Base-by-base conservation (phyloP, 108 stramenopile genomes). In the Mayamaea pseudoterrestris region DNA sequence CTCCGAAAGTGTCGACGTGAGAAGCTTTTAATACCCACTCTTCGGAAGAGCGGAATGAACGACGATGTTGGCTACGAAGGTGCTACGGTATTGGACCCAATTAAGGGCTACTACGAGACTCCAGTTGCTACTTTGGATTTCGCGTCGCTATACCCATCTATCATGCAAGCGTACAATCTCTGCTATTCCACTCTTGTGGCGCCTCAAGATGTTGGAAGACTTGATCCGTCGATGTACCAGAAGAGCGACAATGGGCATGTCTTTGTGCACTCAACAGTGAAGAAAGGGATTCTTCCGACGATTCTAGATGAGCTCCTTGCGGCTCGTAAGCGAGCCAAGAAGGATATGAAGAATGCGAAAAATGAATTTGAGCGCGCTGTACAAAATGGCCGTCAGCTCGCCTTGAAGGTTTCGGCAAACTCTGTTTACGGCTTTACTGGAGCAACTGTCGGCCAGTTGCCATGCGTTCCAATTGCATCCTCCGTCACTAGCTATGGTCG, bases 81-180 rank as follows among this genome's bases (percentile, higher is more conserved):
- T 25, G 98, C 98, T 26, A 97, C 96, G 2, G 98, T 99, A 9
- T 75, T 99, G 57, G 98, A 97, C 31, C 98, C 98, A 13, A 90
- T 94, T 67, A 94, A 95, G 55, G 88, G 70, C 23, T 99, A 93
- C 54, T 99, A 99, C 57, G 74, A 95, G 54, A 91, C 90, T 28
- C 98, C 98, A 16, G 96, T 99, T 57, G 95, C 96, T 4, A 99
- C 98, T n/a, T 69, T 99, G 42, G 98, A 99, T 72, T 99, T 99
- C 68, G 98, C 98, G 0, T 95, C 93, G 6, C 77, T 99, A 53
- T 99, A 99, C 59, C 98, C 98, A 34, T 95, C 93, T 47, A 97
- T 99, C 66, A 99, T 99, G 98, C 93, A 95, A 59, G 98, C 96
- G 14, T 96, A 94, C 68, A 99, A 99, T 58, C 68, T 99, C 28